These are phyloP conservation scores for Kodamaea plutei DNA, from an alignment of 1,139 yeast species.

Conservation along the genomic window DNA sequence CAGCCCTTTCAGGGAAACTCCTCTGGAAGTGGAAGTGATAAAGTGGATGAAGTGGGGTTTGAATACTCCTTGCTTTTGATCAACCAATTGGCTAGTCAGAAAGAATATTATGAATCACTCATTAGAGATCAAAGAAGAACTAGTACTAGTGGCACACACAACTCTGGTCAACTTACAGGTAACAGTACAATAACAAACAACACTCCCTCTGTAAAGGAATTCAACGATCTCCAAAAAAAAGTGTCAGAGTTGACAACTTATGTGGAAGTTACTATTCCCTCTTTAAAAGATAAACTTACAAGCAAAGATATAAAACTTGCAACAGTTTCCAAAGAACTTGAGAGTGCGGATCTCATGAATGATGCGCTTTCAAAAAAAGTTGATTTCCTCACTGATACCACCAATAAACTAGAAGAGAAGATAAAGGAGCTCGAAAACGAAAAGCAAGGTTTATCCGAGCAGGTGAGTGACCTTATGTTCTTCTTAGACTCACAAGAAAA, in stretches of 20 bases:
- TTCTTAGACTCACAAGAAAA: slow-evolving; percentile 71
- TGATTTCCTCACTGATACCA: slow-evolving; percentile 41
- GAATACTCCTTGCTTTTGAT: slow-evolving; percentile 78
- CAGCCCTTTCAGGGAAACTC: slow-evolving; percentile 21
- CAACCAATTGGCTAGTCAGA: slow-evolving; percentile 83
- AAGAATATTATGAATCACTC: slow-evolving; percentile 74
- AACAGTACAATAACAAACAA: slow-evolving; percentile 6
- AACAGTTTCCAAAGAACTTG: slow-evolving; percentile 26
- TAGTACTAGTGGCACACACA: background rate
- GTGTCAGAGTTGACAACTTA: slow-evolving; percentile 28
- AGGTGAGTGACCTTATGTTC: slow-evolving; percentile 78
- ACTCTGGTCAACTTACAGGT: background rate
- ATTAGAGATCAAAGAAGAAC: slow-evolving; percentile 38
- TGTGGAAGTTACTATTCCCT: slow-evolving; percentile 29
- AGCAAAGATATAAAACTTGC: slow-evolving; percentile 31
- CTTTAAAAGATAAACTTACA: slow-evolving; percentile 27
- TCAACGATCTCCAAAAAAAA: slow-evolving; percentile 32
- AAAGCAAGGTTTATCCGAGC: slow-evolving; percentile 54
- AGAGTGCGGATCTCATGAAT: slow-evolving; percentile 41
- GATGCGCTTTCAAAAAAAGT: slow-evolving; percentile 57
- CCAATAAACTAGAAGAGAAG: slow-evolving; percentile 21
- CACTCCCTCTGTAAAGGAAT: slow-evolving; percentile 16
- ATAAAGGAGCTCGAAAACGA: slow-evolving; percentile 17
- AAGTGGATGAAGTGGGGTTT: slow-evolving; percentile 55
- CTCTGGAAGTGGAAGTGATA: slow-evolving; percentile 18